A percentile compares a stretch with the other conserved stretches of the same genome.
Conservation (phyloP, 2,329 filamentous ascomycete species). For the Colletotrichum noveboracense region DNA sequence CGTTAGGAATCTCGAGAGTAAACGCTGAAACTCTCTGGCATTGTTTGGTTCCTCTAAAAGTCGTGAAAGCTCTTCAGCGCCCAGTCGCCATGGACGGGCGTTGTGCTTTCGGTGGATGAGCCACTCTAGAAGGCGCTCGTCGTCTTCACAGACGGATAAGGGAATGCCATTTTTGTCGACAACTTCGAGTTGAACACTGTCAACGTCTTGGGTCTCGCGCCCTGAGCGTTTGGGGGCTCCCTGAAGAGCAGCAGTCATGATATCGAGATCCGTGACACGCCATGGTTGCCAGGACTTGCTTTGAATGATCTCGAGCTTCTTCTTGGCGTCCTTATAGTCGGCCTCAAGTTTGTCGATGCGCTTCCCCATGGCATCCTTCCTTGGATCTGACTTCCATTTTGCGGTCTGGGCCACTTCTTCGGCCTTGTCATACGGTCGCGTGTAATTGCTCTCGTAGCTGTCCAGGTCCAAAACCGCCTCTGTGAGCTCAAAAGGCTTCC, state of each 20-base stretch:
- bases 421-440: slow-evolving; percentile 43
- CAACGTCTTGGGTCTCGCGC: not conserved
- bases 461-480: slow-evolving; percentile 57
- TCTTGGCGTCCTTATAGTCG: slow-evolving; percentile 21
- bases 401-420: slow-evolving; percentile 37
- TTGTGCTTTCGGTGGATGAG: slow-evolving; percentile 31
- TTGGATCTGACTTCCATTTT: slow-evolving; percentile 32
- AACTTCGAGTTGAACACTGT: slow-evolving; percentile 5
- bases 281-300: slow-evolving; percentile 29
- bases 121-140: slow-evolving; percentile 40
- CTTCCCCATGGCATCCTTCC: slow-evolving; percentile 25
- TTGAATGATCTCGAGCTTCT: slow-evolving; percentile 9
- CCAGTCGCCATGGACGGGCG: not conserved
- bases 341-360: slow-evolving; percentile 35
- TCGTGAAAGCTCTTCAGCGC: not conserved
- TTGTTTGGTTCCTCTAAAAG: not conserved
- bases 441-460: slow-evolving; percentile 46
- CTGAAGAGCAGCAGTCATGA: slow-evolving; percentile 44
- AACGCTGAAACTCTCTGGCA: not conserved
- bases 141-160: slow-evolving; percentile 27
- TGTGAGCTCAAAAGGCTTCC: slow-evolving; percentile 36
- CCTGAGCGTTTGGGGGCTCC: not conserved
- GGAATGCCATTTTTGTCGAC: slow-evolving; percentile 35
- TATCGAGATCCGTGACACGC: slow-evolving; percentile 47
- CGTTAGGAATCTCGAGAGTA: not conserved